Conservation (phyloP, 306 rosid species). For the Hippophae rhamnoides region DNA sequence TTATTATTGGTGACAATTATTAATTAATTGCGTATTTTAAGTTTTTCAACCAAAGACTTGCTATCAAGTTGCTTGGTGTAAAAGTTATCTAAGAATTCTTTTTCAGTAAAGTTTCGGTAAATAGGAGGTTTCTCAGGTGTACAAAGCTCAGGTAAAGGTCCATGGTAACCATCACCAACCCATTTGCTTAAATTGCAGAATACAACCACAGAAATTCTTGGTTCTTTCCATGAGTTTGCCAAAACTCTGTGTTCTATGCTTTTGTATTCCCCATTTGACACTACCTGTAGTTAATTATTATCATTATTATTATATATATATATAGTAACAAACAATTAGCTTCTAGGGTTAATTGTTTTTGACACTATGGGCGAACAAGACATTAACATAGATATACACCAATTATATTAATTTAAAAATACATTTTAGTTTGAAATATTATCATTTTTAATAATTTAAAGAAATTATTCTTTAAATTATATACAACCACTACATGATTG, state of each 20-base stretch:
- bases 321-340: background rate
- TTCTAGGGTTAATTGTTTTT: too few species aligned
- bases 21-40: conserved; percentile 5
- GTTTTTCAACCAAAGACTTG: conserved; percentile 19
- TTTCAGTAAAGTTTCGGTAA: conserved; percentile 9
- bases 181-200: conserved; percentile 18
- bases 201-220: conserved; percentile 17
- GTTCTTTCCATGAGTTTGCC: conserved; percentile 15
- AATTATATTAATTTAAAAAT: too few species aligned
- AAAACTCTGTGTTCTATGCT: conserved; percentile 6
- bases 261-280: conserved; percentile 28
- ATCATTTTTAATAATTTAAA: too few species aligned
- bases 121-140: conserved; percentile 1
- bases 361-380: too few species aligned
- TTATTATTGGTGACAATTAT: too few species aligned
- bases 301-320: too few species aligned
- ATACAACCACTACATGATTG: too few species aligned
- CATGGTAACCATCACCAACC: conserved; percentile 16
- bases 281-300: conserved; percentile 8
- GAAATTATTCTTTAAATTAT: too few species aligned
- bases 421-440: too few species aligned
- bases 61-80: conserved; percentile 21
- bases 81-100: conserved; percentile 13
- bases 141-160: conserved; percentile 23
- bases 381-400: too few species aligned